phyloP scores from a whole-genome alignment of 352 stramenopile genomes.

The Pythium pyrilobum region DNA sequence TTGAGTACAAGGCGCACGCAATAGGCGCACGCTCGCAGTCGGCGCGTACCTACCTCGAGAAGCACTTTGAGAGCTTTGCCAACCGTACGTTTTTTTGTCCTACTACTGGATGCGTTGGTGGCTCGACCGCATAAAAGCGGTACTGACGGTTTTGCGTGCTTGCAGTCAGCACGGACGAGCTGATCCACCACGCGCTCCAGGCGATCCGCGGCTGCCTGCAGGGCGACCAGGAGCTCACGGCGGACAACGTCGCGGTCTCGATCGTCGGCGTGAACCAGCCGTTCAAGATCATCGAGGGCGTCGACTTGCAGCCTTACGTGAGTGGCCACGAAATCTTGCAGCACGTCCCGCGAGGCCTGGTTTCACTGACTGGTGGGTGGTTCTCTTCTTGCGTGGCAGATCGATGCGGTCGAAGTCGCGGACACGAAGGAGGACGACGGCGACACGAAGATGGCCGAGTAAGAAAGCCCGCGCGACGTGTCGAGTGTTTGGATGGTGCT shows the following conservation, averaged over 20 bases:
- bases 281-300: conserved; percentile 93
- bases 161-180: conserved; percentile 88
- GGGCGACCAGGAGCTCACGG: conserved; percentile 93
- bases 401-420: conserved; percentile 82
- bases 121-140: not conserved
- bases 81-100: conserved; percentile 48
- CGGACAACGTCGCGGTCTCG: conserved; percentile 90
- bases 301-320: conserved; percentile 93
- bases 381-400: conserved; percentile 27
- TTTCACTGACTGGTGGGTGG: not conserved
- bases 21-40: conserved; percentile 97
- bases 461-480: conserved; percentile 13
- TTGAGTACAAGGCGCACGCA: conserved; percentile 97
- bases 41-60: conserved; percentile 98
- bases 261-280: conserved; percentile 93
- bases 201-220: conserved; percentile 95
- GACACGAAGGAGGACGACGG: conserved; percentile 80
- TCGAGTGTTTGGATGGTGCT: too few species aligned
- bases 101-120: too few species aligned
- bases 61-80: conserved; percentile 95
- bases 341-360: too few species aligned
- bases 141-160: not conserved
- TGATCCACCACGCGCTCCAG: conserved; percentile 98
- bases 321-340: conserved; percentile 19
- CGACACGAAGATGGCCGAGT: conserved; percentile 81